phyloP scores from a whole-genome alignment of 306 rosid species.

The Lathyrus oleraceus region DNA sequence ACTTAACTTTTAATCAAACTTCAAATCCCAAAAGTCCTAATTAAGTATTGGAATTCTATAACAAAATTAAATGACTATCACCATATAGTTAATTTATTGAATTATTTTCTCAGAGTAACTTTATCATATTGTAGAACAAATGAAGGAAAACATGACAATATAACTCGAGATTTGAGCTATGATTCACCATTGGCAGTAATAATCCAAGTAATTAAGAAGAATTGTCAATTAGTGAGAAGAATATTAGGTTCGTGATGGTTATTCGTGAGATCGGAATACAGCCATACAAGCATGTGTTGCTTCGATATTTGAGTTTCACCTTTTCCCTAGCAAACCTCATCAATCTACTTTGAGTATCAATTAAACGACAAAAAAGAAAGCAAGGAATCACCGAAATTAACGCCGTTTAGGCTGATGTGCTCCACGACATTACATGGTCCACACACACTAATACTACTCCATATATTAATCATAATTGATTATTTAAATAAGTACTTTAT shows the following conservation, averaged over 20 bases:
- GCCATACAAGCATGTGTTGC: slow-evolving; percentile 81
- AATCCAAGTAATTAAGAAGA: background rate
- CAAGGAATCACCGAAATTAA: slow-evolving; percentile 89
- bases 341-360: slow-evolving; percentile 64
- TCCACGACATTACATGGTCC: slow-evolving; percentile 53
- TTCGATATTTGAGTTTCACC: slow-evolving; percentile 60
- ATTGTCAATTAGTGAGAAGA: slow-evolving; percentile 41
- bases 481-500: no score
- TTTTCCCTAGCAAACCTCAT: slow-evolving; percentile 24
- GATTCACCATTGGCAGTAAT: slow-evolving; percentile 18
- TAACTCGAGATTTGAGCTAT: slow-evolving; percentile 47
- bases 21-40: no score
- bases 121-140: background rate
- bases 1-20: no score
- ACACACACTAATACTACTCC: slow-evolving; percentile 15
- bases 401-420: slow-evolving; percentile 97
- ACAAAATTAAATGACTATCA: background rate
- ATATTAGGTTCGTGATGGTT: slow-evolving; percentile 53
- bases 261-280: slow-evolving; percentile 63
- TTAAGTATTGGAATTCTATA: no score
- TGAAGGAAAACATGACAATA: background rate
- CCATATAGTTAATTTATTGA: no score
- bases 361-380: slow-evolving; percentile 84
- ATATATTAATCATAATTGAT: no score
- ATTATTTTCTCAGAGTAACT: no score